A percentile compares a stretch with the other conserved stretches of the same genome.
Evolutionary conservation across 208 protist species (phyloP).

Genomic region (Crithidia thermophila): DNA sequence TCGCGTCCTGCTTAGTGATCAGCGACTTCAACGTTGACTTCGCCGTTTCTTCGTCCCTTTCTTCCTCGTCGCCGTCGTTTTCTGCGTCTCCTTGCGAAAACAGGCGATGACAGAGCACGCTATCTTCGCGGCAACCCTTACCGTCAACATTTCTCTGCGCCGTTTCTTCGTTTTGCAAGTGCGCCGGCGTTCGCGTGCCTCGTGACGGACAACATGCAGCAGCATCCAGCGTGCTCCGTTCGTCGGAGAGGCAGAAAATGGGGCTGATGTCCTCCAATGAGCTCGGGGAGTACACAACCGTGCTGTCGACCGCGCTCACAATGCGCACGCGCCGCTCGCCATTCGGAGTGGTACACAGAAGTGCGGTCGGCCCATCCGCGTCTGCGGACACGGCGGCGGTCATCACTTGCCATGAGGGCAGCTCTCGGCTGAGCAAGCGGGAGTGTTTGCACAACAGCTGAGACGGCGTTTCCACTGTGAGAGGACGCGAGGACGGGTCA

Average conservation of each 20-base stretch:
- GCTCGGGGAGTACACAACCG: slow-evolving; percentile 15
- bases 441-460: neutral
- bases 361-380: neutral
- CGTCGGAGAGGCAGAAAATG: slow-evolving; percentile 22
- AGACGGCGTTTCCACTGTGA: no score
- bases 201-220: neutral
- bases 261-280: slow-evolving; percentile 33
- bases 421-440: neutral
- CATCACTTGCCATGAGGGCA: slow-evolving; percentile 8
- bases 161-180: slow-evolving; percentile 11
- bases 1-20: no score
- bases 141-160: no score
- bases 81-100: neutral
- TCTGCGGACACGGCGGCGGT: neutral
- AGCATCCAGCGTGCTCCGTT: neutral
- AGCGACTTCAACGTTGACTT: no score
- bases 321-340: slow-evolving; percentile 5
- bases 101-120: neutral
- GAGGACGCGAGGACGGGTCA: no score
- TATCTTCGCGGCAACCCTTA: neutral
- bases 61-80: neutral
- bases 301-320: slow-evolving; percentile 14
- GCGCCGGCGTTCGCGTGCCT: neutral
- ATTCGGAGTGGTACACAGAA: neutral
- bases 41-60: neutral